Conservation (phyloP, 352 stramenopile species). For the Phytopythium kandeliae region DNA sequence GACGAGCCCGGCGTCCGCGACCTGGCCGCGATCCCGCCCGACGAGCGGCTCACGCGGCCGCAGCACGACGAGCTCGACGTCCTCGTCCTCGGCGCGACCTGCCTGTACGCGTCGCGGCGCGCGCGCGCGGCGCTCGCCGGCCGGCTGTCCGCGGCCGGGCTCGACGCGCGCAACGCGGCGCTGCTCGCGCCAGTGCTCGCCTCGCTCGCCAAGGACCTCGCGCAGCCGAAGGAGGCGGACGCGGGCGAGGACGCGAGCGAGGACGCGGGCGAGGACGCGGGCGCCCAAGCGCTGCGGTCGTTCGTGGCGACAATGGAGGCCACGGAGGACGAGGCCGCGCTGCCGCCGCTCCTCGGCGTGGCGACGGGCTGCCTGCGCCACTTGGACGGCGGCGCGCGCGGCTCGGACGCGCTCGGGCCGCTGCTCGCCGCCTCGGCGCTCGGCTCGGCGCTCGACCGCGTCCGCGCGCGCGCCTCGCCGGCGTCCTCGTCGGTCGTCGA, state of each 20-base stretch:
- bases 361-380: conserved; percentile 13
- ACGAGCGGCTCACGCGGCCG: conserved; percentile 17
- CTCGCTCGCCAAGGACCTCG: not conserved
- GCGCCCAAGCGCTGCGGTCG: conserved; percentile 4
- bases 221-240: not conserved
- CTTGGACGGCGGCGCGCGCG: not conserved
- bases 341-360: conserved; percentile 6
- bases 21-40: not conserved
- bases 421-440: conserved; percentile 26
- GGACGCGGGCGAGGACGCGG: not conserved
- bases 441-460: conserved; percentile 17
- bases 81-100: conserved; percentile 16
- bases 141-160: conserved; percentile 11
- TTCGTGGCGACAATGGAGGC: conserved; percentile 10
- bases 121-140: conserved; percentile 11
- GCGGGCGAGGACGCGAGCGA: not conserved
- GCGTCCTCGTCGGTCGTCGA: conserved; percentile 30
- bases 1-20: not conserved
- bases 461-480: conserved; percentile 25
- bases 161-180: not conserved
- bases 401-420: conserved; percentile 1
- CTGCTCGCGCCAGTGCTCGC: conserved; percentile 2
- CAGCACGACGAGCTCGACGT: conserved; percentile 27
- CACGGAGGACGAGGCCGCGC: not conserved
- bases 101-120: conserved; percentile 12